Evolutionary conservation across 2,329 filamentous ascomycete species (phyloP).

Genomic region (Microcyclospora tardicrescens): DNA sequence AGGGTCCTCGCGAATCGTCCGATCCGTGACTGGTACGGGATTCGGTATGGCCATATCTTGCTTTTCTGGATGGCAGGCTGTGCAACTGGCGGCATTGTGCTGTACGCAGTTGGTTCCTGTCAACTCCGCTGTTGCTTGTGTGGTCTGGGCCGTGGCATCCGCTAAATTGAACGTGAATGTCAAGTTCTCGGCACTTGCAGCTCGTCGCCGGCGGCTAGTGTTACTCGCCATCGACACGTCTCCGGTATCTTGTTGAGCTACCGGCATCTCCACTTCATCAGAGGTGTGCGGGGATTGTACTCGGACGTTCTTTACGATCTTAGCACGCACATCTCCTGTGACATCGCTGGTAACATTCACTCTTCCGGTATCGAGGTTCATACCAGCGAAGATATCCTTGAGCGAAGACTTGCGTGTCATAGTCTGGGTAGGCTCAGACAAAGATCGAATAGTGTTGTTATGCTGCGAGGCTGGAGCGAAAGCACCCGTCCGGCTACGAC

Average conservation of each 20-base stretch:
- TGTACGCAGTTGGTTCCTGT: constrained; percentile 8
- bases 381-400: constrained; percentile 33
- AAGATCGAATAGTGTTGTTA: constrained; percentile 15
- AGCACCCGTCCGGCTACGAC: constrained; percentile 14
- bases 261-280: constrained; percentile 19
- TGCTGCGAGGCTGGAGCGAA: constrained; percentile 10
- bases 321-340: constrained; percentile 17
- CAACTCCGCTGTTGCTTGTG: constrained; percentile 2
- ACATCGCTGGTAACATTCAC: constrained; percentile 6
- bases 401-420: constrained; percentile 42
- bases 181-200: constrained; percentile 34
- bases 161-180: constrained; percentile 53
- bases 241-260: constrained; percentile 21
- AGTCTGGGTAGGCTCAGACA: constrained; percentile 12
- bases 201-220: constrained; percentile 35
- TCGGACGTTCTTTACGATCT: constrained; percentile 20
- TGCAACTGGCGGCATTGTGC: constrained; percentile 41
- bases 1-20: constrained; percentile 18
- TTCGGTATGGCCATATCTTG: constrained; percentile 30
- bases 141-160: constrained; percentile 42
- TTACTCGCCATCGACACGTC: constrained; percentile 37
- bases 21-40: constrained; percentile 21
- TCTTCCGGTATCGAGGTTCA: constrained; percentile 22
- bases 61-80: constrained; percentile 33
- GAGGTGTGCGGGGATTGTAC: constrained; percentile 24